Evolutionary conservation across 140 eudicot genomes (phyloP).

Genomic region (Erigeron philadelphicus): DNA sequence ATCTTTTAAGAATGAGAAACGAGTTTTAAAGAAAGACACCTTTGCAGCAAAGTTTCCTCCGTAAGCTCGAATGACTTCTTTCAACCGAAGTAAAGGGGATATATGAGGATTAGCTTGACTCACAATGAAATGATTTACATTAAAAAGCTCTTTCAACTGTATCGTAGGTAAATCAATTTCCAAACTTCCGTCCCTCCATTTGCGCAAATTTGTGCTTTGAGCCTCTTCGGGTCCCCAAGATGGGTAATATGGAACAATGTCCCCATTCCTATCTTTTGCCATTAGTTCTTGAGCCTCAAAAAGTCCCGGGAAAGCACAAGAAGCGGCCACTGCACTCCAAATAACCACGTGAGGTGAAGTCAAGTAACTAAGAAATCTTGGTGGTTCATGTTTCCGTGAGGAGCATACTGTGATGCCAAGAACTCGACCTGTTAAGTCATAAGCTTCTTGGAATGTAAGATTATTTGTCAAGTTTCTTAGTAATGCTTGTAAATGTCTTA

Average conservation of each 20-base stretch:
- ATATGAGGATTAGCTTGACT: conserved; percentile 99
- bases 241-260: conserved; percentile 81
- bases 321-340: conserved; percentile 96
- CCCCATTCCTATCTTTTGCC: conserved; percentile 88
- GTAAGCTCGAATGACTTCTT: conserved; percentile 72
- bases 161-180: conserved; percentile 92
- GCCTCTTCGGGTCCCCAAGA: conserved; percentile 70
- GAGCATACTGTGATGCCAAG: conserved; percentile 88
- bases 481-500: conserved; percentile 72
- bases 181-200: conserved; percentile 96
- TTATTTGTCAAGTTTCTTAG: conserved; percentile 68
- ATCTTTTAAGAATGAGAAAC: not conserved
- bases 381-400: conserved; percentile 88
- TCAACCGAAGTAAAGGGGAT: conserved; percentile 65
- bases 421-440: conserved; percentile 85
- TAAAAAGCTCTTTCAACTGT: conserved; percentile 89
- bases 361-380: conserved; percentile 83
- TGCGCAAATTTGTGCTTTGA: conserved; percentile 45
- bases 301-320: conserved; percentile 95
- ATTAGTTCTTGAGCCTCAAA: conserved; percentile 90
- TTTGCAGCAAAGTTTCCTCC: conserved; percentile 93
- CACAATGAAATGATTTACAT: conserved; percentile 86
- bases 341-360: conserved; percentile 93
- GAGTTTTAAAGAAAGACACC: conserved; percentile 32
- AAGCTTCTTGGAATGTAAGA: conserved; percentile 89